Evolutionary conservation across 139 green algal species (phyloP).

Genomic region (Coelastrella sp.): DNA sequence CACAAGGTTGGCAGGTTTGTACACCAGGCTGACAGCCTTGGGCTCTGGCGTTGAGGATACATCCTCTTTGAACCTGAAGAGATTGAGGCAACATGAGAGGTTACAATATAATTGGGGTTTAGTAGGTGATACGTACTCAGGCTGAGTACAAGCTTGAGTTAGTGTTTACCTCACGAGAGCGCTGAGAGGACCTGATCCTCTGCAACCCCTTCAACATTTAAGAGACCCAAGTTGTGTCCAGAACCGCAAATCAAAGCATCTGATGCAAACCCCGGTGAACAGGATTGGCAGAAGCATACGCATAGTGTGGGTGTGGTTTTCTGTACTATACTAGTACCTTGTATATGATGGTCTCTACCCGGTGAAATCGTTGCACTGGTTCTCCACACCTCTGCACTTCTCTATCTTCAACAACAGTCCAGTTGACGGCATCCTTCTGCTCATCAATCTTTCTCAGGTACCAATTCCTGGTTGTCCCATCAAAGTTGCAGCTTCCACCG

Average conservation of each 20-base stretch:
- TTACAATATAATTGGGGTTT: not conserved
- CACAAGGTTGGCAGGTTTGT: not conserved
- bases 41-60: not conserved
- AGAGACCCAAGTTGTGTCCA: too few relatives aligned
- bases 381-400: conserved; percentile 1
- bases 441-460: not conserved
- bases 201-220: not conserved
- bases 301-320: not conserved
- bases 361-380: not conserved
- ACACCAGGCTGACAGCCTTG: not conserved
- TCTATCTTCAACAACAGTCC: conserved; percentile 11
- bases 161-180: too few relatives aligned
- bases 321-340: not conserved
- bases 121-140: too few relatives aligned
- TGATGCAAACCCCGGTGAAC: too few relatives aligned
- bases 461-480: not conserved
- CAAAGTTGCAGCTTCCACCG: not conserved
- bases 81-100: not conserved
- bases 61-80: not conserved
- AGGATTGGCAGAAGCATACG: too few relatives aligned
- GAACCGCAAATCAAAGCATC: conserved; percentile 1
- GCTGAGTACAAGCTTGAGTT: too few relatives aligned
- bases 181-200: not conserved
- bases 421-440: not conserved
- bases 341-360: not conserved